Evolutionary conservation across 345 rosid genomes (phyloP).

Genomic region (Acer campestre): DNA sequence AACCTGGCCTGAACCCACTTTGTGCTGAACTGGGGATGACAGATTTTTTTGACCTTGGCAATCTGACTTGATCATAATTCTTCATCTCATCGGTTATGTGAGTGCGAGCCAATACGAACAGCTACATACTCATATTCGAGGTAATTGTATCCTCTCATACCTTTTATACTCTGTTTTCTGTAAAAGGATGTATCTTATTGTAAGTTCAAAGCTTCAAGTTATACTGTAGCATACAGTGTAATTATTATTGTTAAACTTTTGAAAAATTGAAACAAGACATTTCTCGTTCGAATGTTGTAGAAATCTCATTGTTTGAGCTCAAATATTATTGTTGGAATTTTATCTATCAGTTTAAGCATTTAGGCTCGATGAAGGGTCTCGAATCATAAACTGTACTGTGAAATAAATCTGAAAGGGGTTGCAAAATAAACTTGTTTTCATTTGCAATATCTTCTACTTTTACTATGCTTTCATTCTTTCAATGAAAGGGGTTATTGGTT

Average conservation of each 20-base stretch:
- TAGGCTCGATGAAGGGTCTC: neutral
- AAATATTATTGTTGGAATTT: too few relatives aligned
- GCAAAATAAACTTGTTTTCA: too few relatives aligned
- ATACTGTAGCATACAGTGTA: neutral
- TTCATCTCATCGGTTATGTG: slow-evolving; percentile 2
- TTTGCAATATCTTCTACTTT: too few relatives aligned
- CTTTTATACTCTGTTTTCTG: neutral
- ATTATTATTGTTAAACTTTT: too few relatives aligned
- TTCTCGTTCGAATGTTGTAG: neutral
- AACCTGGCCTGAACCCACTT: slow-evolving; percentile 59
- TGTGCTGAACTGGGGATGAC: slow-evolving; percentile 72
- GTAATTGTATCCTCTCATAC: neutral
- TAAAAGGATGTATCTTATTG: neutral
- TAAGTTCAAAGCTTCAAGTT: neutral
- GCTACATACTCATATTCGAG: neutral
- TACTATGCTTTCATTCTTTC: too few relatives aligned
- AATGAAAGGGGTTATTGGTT: too few relatives aligned
- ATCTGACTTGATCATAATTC: slow-evolving; percentile 29
- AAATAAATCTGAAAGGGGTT: too few relatives aligned
- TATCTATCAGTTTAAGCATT: neutral
- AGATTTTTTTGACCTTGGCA: slow-evolving; percentile 41
- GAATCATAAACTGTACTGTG: too few relatives aligned
- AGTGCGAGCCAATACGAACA: neutral
- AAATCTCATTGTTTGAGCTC: neutral
- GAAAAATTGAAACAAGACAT: too few relatives aligned